Evolutionary conservation across 202 grass and related monocot genomes (phyloP).

Genomic region (Brachypodium distachyon): DNA sequence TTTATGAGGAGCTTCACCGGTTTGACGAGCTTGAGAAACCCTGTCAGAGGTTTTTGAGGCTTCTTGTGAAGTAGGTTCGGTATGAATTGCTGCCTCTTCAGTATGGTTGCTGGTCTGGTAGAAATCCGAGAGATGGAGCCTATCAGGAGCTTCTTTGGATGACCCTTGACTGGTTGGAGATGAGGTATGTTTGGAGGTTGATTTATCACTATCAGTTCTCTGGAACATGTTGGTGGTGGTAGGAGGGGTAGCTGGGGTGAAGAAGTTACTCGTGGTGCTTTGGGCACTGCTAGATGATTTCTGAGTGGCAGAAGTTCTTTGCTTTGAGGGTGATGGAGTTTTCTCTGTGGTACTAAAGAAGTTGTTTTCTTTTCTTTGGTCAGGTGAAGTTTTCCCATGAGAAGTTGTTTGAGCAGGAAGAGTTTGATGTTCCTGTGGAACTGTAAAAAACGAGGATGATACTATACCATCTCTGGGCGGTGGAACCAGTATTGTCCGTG

Average conservation of each 20-base stretch:
- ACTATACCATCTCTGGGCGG: slow-evolving; percentile 15
- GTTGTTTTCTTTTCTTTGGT: slow-evolving; percentile 5
- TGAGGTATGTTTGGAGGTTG: no score
- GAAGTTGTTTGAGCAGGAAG: neutral
- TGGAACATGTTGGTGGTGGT: neutral
- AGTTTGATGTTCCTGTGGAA: neutral
- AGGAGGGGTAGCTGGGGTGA: neutral
- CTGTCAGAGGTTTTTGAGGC: neutral
- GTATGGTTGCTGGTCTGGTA: no score
- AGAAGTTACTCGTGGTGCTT: neutral
- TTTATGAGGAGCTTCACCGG: neutral
- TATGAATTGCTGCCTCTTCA: no score
- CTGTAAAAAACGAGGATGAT: slow-evolving; percentile 1
- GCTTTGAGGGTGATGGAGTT: neutral
- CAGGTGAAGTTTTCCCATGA: slow-evolving; percentile 5
- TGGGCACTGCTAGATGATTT: neutral
- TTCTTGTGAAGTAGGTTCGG: neutral
- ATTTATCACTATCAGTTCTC: neutral
- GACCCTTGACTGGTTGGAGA: no score
- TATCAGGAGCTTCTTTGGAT: no score
- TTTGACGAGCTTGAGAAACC: neutral
- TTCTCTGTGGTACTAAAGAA: slow-evolving; percentile 26
- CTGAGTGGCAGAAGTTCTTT: neutral
- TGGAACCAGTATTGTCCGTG: slow-evolving; percentile 11
- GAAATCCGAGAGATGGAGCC: no score